These are phyloP conservation scores for Malus orientalis DNA, from an alignment of 306 rosid genomes.

Conservation along the genomic window DNA sequence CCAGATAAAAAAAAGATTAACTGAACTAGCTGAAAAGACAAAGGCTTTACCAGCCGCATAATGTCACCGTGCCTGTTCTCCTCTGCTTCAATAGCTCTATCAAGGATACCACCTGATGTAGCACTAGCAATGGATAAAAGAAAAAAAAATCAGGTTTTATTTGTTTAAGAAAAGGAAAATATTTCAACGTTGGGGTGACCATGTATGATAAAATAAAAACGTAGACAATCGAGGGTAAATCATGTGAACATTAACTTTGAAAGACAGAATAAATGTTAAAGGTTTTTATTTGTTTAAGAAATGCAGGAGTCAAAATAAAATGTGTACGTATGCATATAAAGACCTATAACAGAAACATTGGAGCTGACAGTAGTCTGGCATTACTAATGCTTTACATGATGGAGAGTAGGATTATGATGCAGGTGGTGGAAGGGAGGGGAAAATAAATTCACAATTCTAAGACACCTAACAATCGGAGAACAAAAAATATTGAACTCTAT, in stretches of 20 bases:
- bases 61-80: conserved; percentile 44
- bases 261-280: not conserved
- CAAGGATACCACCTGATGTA: conserved; percentile 57
- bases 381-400: too few species aligned
- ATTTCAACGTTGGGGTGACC: not conserved
- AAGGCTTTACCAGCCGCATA: conserved; percentile 39
- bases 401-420: too few species aligned
- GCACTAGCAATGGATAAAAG: conserved; percentile 28
- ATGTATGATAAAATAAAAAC: too few species aligned
- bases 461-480: not conserved
- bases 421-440: too few species aligned
- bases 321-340: not conserved
- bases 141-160: not conserved
- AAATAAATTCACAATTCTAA: not conserved
- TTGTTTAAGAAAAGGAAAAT: not conserved
- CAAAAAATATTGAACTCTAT: not conserved
- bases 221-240: not conserved
- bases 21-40: conserved; percentile 8
- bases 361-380: too few species aligned
- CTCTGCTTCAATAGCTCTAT: conserved; percentile 56
- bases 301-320: not conserved
- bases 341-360: not conserved
- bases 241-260: not conserved
- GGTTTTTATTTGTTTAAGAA: not conserved
- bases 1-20: not conserved